Conservation (phyloP, 2,329 filamentous ascomycete genomes). For the Fusarium pseudonygamai region DNA sequence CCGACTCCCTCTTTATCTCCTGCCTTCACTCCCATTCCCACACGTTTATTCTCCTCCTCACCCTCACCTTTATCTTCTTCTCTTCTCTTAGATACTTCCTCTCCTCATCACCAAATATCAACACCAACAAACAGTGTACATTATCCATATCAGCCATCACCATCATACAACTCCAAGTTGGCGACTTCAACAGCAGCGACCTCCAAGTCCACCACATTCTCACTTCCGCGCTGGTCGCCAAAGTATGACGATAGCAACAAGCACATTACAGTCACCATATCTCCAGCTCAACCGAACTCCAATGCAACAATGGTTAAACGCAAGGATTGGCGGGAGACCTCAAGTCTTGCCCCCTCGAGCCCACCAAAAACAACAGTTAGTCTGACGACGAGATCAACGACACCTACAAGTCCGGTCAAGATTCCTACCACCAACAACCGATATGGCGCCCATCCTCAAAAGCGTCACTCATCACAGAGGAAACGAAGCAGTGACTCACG, state of each 20-base stretch:
- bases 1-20: slow-evolving; percentile 36
- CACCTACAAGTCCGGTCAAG: slow-evolving; percentile 62
- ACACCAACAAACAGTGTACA: slow-evolving; percentile 8
- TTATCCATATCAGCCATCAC: slow-evolving; percentile 12
- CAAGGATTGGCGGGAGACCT: slow-evolving; percentile 45
- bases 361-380: slow-evolving; percentile 43
- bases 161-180: slow-evolving; percentile 12
- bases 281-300: slow-evolving; percentile 35
- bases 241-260: slow-evolving; percentile 46
- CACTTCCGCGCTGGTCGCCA: slow-evolving; percentile 38
- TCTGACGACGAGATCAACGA: slow-evolving; percentile 43
- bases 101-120: slow-evolving; percentile 3
- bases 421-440: slow-evolving; percentile 59
- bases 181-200: slow-evolving; percentile 25
- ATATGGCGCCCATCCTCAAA: slow-evolving; percentile 49
- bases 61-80: slow-evolving; percentile 15
- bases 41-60: slow-evolving; percentile 21
- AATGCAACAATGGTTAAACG: slow-evolving; percentile 50
- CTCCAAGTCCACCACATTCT: slow-evolving; percentile 31
- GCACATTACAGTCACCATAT: slow-evolving; percentile 38
- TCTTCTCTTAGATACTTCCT: slow-evolving; percentile 27
- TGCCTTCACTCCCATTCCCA: slow-evolving; percentile 23
- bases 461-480: slow-evolving; percentile 52
- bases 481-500: slow-evolving; percentile 54
- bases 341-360: slow-evolving; percentile 42